These are phyloP conservation scores for Aphanomyces astaci DNA, from an alignment of 352 stramenopile genomes.

Conservation along the genomic window DNA sequence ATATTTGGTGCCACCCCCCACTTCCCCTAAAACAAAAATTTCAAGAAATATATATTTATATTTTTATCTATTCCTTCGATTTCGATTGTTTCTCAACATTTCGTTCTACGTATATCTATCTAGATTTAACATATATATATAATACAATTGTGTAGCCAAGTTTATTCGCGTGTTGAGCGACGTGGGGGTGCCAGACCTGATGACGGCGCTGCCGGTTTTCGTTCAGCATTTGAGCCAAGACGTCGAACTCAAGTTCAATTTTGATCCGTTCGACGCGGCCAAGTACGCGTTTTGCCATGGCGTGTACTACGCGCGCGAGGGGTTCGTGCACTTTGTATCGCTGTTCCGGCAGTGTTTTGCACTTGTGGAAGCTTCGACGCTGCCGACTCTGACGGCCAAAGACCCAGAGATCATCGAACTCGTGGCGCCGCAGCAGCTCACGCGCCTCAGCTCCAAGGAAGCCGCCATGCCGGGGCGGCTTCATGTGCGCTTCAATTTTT, in stretches of 20 bases:
- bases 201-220: slow-evolving; percentile 53
- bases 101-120: no score
- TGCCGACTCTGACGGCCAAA: slow-evolving; percentile 38
- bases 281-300: slow-evolving; percentile 66
- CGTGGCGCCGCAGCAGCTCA: slow-evolving; percentile 1
- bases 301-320: slow-evolving; percentile 78
- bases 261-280: slow-evolving; percentile 63
- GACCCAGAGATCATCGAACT: slow-evolving; percentile 18
- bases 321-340: slow-evolving; percentile 75
- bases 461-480: slow-evolving; percentile 49
- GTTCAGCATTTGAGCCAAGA: slow-evolving; percentile 81
- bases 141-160: slow-evolving; percentile 62
- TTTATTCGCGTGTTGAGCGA: slow-evolving; percentile 46
- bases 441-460: slow-evolving; percentile 10
- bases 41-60: no score
- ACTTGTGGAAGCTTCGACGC: slow-evolving; percentile 44
- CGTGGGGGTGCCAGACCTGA: slow-evolving; percentile 35
- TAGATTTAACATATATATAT: no score
- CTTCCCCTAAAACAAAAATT: no score
- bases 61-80: no score
- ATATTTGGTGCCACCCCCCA: no score
- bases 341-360: slow-evolving; percentile 77
- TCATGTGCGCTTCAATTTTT: slow-evolving; percentile 72
- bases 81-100: no score
- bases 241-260: slow-evolving; percentile 72